These are phyloP conservation scores for Eimeria praecox DNA, from an alignment of 169 alveolate genomes.

Conservation along the genomic window DNA sequence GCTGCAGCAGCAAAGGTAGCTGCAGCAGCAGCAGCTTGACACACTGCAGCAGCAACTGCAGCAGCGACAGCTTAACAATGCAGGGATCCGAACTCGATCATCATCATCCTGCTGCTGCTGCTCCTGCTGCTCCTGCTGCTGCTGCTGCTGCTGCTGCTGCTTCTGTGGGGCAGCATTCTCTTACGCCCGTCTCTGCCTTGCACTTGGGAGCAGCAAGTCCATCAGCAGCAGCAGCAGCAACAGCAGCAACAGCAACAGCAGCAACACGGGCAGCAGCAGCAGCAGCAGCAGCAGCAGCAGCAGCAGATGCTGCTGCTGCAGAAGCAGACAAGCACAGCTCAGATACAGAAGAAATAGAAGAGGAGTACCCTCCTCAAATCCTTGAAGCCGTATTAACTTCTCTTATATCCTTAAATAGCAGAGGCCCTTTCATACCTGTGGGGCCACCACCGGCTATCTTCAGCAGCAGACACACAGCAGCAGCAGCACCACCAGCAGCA, in stretches of 20 bases:
- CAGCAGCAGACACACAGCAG: constrained; percentile 1
- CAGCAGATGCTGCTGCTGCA: constrained; percentile 56
- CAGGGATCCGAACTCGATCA: constrained; percentile 19
- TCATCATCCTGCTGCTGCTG: constrained; percentile 9
- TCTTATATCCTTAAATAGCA: constrained; percentile 1
- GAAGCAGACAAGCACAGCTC: neutral
- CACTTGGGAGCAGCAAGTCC: neutral
- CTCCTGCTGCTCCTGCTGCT: constrained; percentile 38
- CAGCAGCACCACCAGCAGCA: constrained; percentile 40
- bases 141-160: constrained; percentile 21
- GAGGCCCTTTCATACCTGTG: neutral
- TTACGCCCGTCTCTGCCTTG: constrained; percentile 17
- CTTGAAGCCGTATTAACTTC: neutral
- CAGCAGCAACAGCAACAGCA: constrained; percentile 18
- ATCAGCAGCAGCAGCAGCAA: constrained; percentile 28
- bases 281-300: constrained; percentile 19
- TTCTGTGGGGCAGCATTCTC: neutral
- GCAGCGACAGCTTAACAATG: constrained; percentile 36
- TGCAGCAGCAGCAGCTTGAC: constrained; percentile 43
- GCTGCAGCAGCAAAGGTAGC: constrained; percentile 46
- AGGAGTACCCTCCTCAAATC: neutral
- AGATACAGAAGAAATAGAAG: constrained; percentile 44
- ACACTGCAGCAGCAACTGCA: constrained; percentile 63
- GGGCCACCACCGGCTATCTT: neutral
- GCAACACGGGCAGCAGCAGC: constrained; percentile 20